phyloP scores from a whole-genome alignment of 1,284 basidiomycete species.

The Marasmius tenuissimus region DNA sequence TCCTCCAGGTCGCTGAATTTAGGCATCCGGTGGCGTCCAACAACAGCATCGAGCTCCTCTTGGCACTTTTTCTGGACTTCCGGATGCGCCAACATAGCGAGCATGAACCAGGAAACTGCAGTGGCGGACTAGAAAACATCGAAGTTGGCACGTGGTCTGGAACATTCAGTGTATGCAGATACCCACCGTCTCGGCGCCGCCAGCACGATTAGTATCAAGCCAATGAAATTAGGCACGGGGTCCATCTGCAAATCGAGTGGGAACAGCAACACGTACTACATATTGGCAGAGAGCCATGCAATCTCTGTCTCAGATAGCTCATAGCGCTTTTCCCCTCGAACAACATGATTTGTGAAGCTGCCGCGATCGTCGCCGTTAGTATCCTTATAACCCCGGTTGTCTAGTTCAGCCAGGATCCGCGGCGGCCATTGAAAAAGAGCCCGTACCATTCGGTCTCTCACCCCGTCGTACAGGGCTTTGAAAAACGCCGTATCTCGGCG shows the following conservation, averaged over 20 bases:
- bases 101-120: constrained; percentile 14
- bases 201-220: constrained; percentile 4
- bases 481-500: background rate
- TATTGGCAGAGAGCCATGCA: constrained; percentile 7
- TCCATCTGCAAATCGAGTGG: too few species aligned
- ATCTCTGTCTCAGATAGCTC: background rate
- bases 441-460: background rate
- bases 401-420: background rate
- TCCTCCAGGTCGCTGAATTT: constrained; percentile 25
- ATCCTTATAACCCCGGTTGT: background rate
- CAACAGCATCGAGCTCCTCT: constrained; percentile 27
- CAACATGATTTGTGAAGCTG: background rate
- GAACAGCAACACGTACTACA: constrained; percentile 3
- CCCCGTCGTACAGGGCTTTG: background rate
- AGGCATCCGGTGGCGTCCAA: constrained; percentile 27
- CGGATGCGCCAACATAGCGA: constrained; percentile 25
- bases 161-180: background rate
- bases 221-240: background rate
- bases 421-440: background rate
- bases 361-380: background rate
- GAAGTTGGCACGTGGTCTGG: too few species aligned
- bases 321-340: background rate
- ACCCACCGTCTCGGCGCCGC: constrained; percentile 12
- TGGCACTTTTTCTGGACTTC: constrained; percentile 27
- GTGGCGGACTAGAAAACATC: constrained; percentile 9